These are phyloP conservation scores for Puya raimondii DNA, from an alignment of 176 grass and related monocot species.

Conservation along the genomic window DNA sequence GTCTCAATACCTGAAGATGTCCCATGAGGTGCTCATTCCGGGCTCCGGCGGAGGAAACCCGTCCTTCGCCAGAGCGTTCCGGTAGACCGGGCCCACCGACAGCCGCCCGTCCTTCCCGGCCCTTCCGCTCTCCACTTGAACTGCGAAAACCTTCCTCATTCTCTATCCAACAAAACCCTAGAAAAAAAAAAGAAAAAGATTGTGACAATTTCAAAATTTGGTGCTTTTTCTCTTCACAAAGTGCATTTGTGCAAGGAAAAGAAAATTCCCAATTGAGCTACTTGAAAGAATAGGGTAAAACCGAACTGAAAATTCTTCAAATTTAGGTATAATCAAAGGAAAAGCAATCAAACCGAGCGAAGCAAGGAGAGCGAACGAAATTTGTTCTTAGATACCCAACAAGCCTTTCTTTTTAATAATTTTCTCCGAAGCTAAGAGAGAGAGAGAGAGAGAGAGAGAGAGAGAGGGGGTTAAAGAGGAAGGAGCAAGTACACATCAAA, in stretches of 20 bases:
- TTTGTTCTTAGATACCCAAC: too few species aligned
- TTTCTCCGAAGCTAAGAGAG: too few species aligned
- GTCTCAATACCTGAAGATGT: conserved; percentile 77
- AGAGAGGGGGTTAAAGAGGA: neutral
- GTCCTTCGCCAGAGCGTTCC: conserved; percentile 59
- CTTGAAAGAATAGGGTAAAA: too few species aligned
- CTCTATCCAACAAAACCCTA: neutral
- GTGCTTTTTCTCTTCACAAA: neutral
- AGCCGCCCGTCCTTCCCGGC: conserved; percentile 53
- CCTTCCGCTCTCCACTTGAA: conserved; percentile 61
- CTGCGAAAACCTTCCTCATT: conserved; percentile 43
- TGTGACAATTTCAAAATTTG: neutral
- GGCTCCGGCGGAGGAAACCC: conserved; percentile 48
- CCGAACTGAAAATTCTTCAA: too few species aligned
- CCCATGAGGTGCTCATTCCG: conserved; percentile 82
- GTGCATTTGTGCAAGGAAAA: neutral
- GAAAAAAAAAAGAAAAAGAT: neutral
- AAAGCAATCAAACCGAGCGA: too few species aligned
- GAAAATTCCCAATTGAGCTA: too few species aligned
- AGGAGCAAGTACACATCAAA: neutral
- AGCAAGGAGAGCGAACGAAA: too few species aligned
- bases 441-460: neutral
- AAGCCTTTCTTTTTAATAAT: too few species aligned
- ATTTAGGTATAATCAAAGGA: too few species aligned
- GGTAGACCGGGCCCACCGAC: conserved; percentile 68